These are phyloP conservation scores for Candida coquimbonensis DNA, from an alignment of 805 yeast species.

Conservation along the genomic window DNA sequence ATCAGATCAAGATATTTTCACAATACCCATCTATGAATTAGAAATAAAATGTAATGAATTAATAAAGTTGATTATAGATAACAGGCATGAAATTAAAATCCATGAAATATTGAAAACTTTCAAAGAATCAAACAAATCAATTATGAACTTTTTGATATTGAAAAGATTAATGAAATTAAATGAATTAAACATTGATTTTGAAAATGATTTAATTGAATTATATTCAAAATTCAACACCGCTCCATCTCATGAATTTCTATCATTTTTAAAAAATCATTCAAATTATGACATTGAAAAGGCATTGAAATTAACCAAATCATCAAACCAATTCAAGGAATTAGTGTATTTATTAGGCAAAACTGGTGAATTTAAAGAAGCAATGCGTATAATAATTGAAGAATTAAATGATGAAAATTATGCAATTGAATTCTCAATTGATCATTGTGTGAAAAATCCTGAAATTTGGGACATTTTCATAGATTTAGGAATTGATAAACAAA, in stretches of 20 bases:
- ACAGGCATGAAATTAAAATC: conserved; percentile 61
- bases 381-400: conserved; percentile 68
- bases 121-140: conserved; percentile 25
- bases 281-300: conserved; percentile 68
- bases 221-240: conserved; percentile 50
- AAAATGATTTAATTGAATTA: conserved; percentile 58
- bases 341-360: conserved; percentile 76
- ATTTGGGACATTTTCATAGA: conserved; percentile 73
- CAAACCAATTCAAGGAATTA: conserved; percentile 56
- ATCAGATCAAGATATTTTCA: conserved; percentile 29
- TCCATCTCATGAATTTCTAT: conserved; percentile 39
- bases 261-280: conserved; percentile 50
- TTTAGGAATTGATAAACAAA: conserved; percentile 64
- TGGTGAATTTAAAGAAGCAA: conserved; percentile 73
- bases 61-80: conserved; percentile 50
- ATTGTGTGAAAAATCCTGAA: conserved; percentile 53
- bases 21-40: conserved; percentile 26
- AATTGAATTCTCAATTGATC: conserved; percentile 63
- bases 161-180: conserved; percentile 51
- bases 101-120: conserved; percentile 41
- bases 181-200: conserved; percentile 40
- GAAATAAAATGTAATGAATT: conserved; percentile 33
- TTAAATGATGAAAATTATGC: conserved; percentile 77
- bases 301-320: conserved; percentile 52
- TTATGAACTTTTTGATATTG: conserved; percentile 58